These are phyloP conservation scores for Crithidia mellificae DNA, from an alignment of 208 protist species.

Conservation along the genomic window DNA sequence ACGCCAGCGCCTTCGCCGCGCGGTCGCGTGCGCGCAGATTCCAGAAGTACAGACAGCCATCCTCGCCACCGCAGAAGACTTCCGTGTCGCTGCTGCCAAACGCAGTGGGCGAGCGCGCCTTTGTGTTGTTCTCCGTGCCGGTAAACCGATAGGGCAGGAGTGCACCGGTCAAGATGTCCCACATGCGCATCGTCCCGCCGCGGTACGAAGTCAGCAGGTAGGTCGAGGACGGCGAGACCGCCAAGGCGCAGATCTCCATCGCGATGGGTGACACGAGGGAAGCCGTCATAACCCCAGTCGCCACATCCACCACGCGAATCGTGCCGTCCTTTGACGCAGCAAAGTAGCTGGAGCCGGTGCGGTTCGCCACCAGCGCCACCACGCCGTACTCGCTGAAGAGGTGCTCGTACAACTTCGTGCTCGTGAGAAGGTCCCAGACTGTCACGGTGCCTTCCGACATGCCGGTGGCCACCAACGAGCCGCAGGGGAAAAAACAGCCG, in stretches of 20 bases:
- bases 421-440: constrained; percentile 68
- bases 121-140: constrained; percentile 65
- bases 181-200: constrained; percentile 70
- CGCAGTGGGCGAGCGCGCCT: constrained; percentile 41
- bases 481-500: constrained; percentile 75
- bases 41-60: constrained; percentile 80
- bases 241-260: constrained; percentile 69
- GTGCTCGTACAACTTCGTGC: constrained; percentile 67
- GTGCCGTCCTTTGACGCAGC: constrained; percentile 75
- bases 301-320: constrained; percentile 76
- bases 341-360: constrained; percentile 74
- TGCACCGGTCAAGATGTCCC: constrained; percentile 69
- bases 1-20: constrained; percentile 4
- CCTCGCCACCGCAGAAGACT: constrained; percentile 66
- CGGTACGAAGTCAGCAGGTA: constrained; percentile 73
- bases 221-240: constrained; percentile 75
- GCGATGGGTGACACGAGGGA: constrained; percentile 67
- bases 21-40: constrained; percentile 32
- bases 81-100: constrained; percentile 68
- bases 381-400: constrained; percentile 65
- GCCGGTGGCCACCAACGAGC: constrained; percentile 70
- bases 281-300: constrained; percentile 67
- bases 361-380: constrained; percentile 62
- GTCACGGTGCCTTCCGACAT: constrained; percentile 79
- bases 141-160: constrained; percentile 59